Conservation (phyloP, 2,329 filamentous ascomycete species). For the Decorospora gaudefroyi region DNA sequence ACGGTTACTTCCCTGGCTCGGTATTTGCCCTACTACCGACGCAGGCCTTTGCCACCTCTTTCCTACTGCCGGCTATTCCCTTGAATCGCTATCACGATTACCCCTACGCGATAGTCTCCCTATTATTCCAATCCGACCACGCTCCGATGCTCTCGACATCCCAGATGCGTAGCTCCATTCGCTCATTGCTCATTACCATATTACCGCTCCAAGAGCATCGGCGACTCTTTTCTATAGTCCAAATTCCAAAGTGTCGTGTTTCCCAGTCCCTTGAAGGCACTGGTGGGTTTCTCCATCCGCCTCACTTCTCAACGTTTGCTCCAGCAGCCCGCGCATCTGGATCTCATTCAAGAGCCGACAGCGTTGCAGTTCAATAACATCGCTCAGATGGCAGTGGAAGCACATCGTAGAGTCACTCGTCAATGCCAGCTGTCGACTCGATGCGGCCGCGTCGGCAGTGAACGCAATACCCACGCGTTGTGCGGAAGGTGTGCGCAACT, state of each 20-base stretch:
- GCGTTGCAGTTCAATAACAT: conserved; percentile 19
- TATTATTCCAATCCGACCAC: too few relatives aligned
- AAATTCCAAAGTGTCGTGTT: conserved; percentile 4
- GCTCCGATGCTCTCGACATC: too few relatives aligned
- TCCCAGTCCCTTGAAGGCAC: conserved; percentile 2
- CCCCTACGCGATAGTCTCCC: too few relatives aligned
- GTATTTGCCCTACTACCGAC: too few relatives aligned
- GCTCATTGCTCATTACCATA: too few relatives aligned
- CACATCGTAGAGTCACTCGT: conserved; percentile 4
- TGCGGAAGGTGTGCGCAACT: conserved; percentile 5
- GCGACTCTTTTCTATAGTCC: not conserved
- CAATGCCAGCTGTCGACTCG: not conserved
- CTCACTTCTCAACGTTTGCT: conserved; percentile 8
- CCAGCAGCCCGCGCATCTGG: conserved; percentile 14
- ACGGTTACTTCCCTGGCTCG: too few relatives aligned
- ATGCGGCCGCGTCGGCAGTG: not conserved
- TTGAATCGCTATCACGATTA: too few relatives aligned
- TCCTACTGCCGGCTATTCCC: too few relatives aligned
- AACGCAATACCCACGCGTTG: not conserved
- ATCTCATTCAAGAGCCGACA: conserved; percentile 13
- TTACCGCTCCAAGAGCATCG: too few relatives aligned
- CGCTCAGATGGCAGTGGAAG: conserved; percentile 23
- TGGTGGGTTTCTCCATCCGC: conserved; percentile 2
- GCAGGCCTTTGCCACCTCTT: too few relatives aligned
- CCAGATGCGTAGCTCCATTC: too few relatives aligned